phyloP scores from a whole-genome alignment of 2,329 filamentous ascomycete species.

The Ophidiomyces ophidiicola region DNA sequence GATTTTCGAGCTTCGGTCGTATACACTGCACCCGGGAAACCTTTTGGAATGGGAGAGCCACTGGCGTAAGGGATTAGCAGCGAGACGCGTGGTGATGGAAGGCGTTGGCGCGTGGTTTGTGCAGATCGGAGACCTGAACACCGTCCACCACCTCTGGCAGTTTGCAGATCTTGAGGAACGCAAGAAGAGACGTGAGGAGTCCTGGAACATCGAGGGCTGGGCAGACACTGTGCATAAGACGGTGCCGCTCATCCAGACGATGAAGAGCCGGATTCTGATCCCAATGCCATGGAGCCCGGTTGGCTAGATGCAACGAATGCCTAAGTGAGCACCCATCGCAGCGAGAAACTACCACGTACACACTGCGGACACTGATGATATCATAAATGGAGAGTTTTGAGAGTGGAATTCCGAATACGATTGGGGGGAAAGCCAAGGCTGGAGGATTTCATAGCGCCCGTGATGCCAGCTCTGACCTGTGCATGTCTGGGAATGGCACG shows the following conservation, averaged over 20 bases:
- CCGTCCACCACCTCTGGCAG: slow-evolving; percentile 96
- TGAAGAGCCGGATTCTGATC: slow-evolving; percentile 88
- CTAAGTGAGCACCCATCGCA: no score
- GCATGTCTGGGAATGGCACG: no score
- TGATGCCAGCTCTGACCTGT: no score
- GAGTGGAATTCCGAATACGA: no score
- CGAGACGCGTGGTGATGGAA: slow-evolving; percentile 93
- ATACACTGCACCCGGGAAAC: slow-evolving; percentile 90
- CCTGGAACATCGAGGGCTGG: slow-evolving; percentile 92
- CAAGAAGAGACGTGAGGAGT: slow-evolving; percentile 79
- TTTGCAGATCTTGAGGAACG: slow-evolving; percentile 94
- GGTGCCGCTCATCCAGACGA: slow-evolving; percentile 86
- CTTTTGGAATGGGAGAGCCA: slow-evolving; percentile 97
- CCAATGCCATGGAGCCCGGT: slow-evolving; percentile 96
- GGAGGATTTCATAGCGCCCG: not conserved
- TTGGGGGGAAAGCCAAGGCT: no score
- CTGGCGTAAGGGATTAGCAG: slow-evolving; percentile 84
- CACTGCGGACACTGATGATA: no score
- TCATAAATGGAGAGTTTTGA: no score
- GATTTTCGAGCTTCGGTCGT: slow-evolving; percentile 89
- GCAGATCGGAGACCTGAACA: slow-evolving; percentile 94
- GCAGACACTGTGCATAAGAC: slow-evolving; percentile 97
- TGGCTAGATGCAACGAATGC: slow-evolving; percentile 40
- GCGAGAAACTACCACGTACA: no score
- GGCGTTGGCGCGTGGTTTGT: slow-evolving; percentile 98